Conservation (phyloP, 345 rosid species). For the Eucalyptus sp. region DNA sequence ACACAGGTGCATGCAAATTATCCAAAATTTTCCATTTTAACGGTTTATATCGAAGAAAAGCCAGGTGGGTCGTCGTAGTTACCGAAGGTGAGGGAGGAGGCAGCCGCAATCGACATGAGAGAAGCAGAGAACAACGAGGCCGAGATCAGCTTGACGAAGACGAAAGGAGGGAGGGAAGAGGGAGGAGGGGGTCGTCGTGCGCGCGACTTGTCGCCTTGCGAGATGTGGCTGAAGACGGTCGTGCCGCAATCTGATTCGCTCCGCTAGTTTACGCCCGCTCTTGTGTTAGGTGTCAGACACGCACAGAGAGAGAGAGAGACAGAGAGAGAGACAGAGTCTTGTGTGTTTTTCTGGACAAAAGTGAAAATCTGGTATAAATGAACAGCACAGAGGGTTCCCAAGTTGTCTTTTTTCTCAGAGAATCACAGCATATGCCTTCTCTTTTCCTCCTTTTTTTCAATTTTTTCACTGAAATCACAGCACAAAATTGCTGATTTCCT, state of each 20-base stretch:
- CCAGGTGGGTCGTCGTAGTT: neutral
- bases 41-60: neutral
- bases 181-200: neutral
- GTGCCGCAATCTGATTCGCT: neutral
- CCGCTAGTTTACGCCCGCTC: neutral
- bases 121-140: neutral
- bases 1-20: neutral
- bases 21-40: neutral
- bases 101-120: conserved; percentile 70
- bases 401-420: neutral
- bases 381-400: neutral
- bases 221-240: neutral
- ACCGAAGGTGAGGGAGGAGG: conserved; percentile 57
- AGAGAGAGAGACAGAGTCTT: neutral
- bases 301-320: neutral
- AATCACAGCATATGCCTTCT: neutral
- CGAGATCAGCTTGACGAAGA: neutral
- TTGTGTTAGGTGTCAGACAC: neutral
- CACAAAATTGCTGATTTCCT: neutral
- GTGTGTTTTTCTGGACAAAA: neutral
- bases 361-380: neutral
- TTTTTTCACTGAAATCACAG: neutral
- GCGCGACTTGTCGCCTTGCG: neutral
- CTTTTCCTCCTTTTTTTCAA: neutral
- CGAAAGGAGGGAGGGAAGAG: neutral